These are phyloP conservation scores for Pseudonitzschia delicatissima DNA, from an alignment of 108 stramenopile species.

Conservation along the genomic window DNA sequence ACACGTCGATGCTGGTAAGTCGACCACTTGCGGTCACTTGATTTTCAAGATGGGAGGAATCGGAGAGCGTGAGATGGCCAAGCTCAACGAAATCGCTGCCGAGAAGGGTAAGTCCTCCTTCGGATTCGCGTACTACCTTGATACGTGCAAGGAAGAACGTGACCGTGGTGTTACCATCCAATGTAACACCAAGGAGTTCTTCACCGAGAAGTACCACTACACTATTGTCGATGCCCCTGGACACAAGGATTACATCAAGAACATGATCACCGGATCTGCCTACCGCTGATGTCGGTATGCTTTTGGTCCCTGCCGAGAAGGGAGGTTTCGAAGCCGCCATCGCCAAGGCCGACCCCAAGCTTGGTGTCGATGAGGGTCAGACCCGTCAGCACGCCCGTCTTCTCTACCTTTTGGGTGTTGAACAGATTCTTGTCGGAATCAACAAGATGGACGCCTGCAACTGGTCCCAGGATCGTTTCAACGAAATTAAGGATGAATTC, in stretches of 20 bases:
- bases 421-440: slow-evolving; percentile 73
- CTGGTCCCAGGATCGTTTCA: slow-evolving; percentile 67
- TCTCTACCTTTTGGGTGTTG: slow-evolving; percentile 74
- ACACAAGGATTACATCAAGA: slow-evolving; percentile 88
- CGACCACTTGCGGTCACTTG: slow-evolving; percentile 75
- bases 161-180: slow-evolving; percentile 79
- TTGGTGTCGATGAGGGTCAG: slow-evolving; percentile 76
- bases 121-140: slow-evolving; percentile 81
- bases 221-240: slow-evolving; percentile 78
- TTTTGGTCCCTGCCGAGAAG: slow-evolving; percentile 79
- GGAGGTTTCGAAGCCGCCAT: slow-evolving; percentile 87
- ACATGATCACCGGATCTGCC: slow-evolving; percentile 80
- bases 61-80: slow-evolving; percentile 74
- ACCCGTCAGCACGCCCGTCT: slow-evolving; percentile 79
- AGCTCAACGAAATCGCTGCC: slow-evolving; percentile 64
- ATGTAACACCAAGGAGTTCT: slow-evolving; percentile 84
- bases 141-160: slow-evolving; percentile 80
- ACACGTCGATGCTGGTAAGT: slow-evolving; percentile 85
- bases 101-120: slow-evolving; percentile 80
- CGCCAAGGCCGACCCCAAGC: slow-evolving; percentile 78
- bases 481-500: slow-evolving; percentile 81
- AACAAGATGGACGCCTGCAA: slow-evolving; percentile 81
- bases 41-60: slow-evolving; percentile 81
- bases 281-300: slow-evolving; percentile 78
- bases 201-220: slow-evolving; percentile 82